Evolutionary conservation across 2,329 filamentous ascomycete species (phyloP).

Genomic region (Ophiocordyceps camponoti-leonardi): DNA sequence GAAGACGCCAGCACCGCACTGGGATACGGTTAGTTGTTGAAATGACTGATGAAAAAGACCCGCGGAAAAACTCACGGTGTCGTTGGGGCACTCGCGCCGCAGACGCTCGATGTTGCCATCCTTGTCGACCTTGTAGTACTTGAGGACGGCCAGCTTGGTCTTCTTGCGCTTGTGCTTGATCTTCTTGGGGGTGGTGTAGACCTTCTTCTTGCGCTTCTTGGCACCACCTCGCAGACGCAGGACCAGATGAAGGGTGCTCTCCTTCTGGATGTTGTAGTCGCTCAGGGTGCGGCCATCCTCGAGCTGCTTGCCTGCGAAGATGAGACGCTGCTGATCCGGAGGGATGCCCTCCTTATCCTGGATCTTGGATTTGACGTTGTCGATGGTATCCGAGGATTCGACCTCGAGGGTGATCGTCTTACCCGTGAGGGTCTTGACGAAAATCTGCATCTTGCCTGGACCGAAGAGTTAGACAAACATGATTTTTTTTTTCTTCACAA

Average conservation of each 20-base stretch:
- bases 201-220: constrained; percentile 99
- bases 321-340: constrained; percentile 96
- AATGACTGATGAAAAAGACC: not conserved
- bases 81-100: constrained; percentile 87
- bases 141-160: constrained; percentile 99
- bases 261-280: constrained; percentile 99
- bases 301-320: constrained; percentile 99
- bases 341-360: constrained; percentile 99
- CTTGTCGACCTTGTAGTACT: constrained; percentile 99
- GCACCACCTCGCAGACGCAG: constrained; percentile 94
- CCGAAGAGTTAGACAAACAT: constrained; percentile 25
- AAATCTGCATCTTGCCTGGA: constrained; percentile 58
- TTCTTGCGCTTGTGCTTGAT: constrained; percentile 99
- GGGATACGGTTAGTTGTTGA: not conserved
- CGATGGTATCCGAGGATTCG: constrained; percentile 98
- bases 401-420: constrained; percentile 99
- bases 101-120: constrained; percentile 99
- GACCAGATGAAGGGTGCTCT: constrained; percentile 95
- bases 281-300: constrained; percentile 97
- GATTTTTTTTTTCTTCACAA: no score
- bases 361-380: constrained; percentile 99
- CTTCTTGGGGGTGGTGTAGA: constrained; percentile 99
- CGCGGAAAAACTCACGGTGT: constrained; percentile 47
- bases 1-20: constrained; percentile 99
- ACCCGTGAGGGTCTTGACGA: constrained; percentile 82